Evolutionary conservation across 2,329 filamentous ascomycete genomes (phyloP).

Genomic region (Botrytis fabae): DNA sequence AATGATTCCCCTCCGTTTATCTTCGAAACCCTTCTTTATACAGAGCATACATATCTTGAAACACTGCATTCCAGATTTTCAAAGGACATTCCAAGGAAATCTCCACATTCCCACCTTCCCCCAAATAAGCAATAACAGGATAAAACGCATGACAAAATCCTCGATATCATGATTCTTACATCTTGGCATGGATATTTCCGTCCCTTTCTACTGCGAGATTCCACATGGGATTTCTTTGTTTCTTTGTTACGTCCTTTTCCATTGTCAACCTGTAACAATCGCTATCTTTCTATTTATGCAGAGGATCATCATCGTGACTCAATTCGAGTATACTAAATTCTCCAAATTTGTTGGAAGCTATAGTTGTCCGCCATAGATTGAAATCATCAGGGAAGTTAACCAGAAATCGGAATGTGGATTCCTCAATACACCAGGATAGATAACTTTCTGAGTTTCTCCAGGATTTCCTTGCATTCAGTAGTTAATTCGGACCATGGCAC

Average conservation of each 20-base stretch:
- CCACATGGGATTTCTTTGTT: background rate
- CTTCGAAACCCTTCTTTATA: background rate
- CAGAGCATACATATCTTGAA: background rate
- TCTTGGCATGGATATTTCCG: background rate
- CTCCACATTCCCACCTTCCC: background rate
- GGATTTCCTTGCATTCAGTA: background rate
- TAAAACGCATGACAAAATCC: background rate
- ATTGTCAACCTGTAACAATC: background rate
- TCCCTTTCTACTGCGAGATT: background rate
- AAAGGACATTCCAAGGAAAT: background rate
- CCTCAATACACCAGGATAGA: background rate
- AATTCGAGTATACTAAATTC: background rate
- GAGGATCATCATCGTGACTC: background rate
- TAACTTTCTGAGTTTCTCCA: accelerated
- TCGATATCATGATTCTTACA: background rate
- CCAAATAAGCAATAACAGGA: background rate
- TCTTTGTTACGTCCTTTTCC: background rate
- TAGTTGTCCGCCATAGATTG: background rate
- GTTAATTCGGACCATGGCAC: background rate
- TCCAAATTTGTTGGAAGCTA: background rate
- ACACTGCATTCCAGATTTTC: background rate
- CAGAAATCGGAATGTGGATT: background rate
- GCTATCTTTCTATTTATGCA: background rate
- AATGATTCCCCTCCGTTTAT: background rate
- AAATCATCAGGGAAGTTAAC: background rate